Evolutionary conservation across 306 rosid species (phyloP).

Genomic region (Vicia faba): DNA sequence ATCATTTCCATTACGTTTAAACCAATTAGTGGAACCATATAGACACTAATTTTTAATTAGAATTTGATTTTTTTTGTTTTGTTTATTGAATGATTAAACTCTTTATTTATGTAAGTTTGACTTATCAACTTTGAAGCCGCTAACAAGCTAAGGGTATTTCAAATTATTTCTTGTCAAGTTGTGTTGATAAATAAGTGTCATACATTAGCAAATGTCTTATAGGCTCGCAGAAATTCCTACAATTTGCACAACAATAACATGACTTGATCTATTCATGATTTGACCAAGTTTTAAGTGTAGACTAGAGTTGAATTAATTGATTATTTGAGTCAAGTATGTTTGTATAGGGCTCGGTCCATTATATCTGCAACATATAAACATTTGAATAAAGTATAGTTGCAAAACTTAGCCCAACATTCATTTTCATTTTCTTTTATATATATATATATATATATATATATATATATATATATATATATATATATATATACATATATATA

Average conservation of each 20-base stretch:
- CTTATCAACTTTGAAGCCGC: background rate
- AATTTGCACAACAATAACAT: background rate
- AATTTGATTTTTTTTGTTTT: too few species aligned
- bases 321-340: background rate
- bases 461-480: too few species aligned
- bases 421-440: background rate
- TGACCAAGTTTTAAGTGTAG: background rate
- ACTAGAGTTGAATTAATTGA: background rate
- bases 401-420: background rate
- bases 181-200: too few species aligned
- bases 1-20: too few species aligned
- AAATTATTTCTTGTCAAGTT: too few species aligned
- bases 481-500: too few species aligned
- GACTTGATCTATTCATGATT: background rate
- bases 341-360: background rate
- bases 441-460: too few species aligned
- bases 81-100: too few species aligned
- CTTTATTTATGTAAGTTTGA: background rate
- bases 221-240: too few species aligned
- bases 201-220: too few species aligned
- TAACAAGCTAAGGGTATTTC: background rate
- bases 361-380: background rate
- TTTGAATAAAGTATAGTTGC: background rate
- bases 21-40: too few species aligned
- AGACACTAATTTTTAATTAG: too few species aligned